Evolutionary conservation across 768 basidiomycete species (phyloP).

Genomic region (Pleurotus citrinopileatus): DNA sequence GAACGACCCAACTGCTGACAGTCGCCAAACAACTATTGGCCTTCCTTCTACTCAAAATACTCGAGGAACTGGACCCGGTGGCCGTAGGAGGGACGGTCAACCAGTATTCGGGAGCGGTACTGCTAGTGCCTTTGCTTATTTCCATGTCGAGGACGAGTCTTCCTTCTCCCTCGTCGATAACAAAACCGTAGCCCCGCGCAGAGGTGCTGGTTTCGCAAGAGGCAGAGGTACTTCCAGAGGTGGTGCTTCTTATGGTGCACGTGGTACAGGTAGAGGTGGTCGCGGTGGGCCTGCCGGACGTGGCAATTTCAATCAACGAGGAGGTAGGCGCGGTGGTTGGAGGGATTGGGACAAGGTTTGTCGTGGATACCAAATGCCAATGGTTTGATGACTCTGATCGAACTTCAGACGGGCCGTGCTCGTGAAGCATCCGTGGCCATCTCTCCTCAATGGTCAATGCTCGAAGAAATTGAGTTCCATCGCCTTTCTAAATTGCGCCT

Average conservation of each 20-base stretch:
- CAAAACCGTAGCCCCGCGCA: slow-evolving; percentile 67
- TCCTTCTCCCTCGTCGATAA: slow-evolving; percentile 96
- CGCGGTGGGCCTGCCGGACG: slow-evolving; percentile 43
- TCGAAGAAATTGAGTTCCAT: slow-evolving; percentile 97
- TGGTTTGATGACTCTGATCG: slow-evolving; percentile 10
- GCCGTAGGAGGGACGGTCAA: slow-evolving; percentile 64
- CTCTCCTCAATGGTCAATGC: slow-evolving; percentile 87
- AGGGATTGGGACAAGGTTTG: slow-evolving; percentile 93
- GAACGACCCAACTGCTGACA: slow-evolving; percentile 76
- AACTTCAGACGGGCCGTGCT: slow-evolving; percentile 65
- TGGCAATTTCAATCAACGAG: slow-evolving; percentile 39
- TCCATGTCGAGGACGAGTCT: slow-evolving; percentile 97
- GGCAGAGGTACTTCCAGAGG: slow-evolving; percentile 57
- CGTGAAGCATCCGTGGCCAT: slow-evolving; percentile 95
- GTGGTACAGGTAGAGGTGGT: slow-evolving; percentile 46
- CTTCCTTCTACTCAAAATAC: slow-evolving; percentile 40
- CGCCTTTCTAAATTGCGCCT: slow-evolving; percentile 87
- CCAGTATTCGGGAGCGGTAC: slow-evolving; percentile 90
- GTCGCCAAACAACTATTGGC: slow-evolving; percentile 53
- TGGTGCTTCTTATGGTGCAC: slow-evolving; percentile 33
- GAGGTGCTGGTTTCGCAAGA: slow-evolving; percentile 62
- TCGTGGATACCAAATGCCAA: background rate
- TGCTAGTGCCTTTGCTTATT: slow-evolving; percentile 91
- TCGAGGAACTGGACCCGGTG: slow-evolving; percentile 49
- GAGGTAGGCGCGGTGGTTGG: slow-evolving; percentile 69